Conservation (phyloP, 2,329 filamentous ascomycete genomes). For the Pyrenochaeta sp. region DNA sequence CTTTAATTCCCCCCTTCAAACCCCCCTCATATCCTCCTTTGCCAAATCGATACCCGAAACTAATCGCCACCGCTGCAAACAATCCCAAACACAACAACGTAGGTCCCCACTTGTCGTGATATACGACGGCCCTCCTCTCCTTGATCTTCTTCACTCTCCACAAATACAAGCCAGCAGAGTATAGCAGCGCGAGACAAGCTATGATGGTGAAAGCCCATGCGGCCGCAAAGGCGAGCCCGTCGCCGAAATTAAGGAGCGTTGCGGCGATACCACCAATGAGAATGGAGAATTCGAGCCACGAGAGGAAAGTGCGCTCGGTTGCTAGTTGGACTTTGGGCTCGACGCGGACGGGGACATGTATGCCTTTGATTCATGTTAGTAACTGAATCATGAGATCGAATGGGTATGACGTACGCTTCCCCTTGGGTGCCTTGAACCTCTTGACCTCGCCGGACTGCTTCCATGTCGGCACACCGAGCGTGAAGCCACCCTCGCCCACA, state of each 20-base stretch:
- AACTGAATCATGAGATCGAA: background rate
- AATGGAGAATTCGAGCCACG: conserved; percentile 97
- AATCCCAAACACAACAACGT: conserved; percentile 77
- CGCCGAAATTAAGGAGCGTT: conserved; percentile 53
- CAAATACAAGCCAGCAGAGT: conserved; percentile 84
- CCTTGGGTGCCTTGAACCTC: conserved; percentile 75
- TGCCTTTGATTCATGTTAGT: conserved; percentile 61
- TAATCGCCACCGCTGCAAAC: conserved; percentile 76
- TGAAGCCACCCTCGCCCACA: conserved; percentile 52
- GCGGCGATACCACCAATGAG: conserved; percentile 72
- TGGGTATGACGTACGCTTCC: conserved; percentile 63
- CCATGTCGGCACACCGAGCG: conserved; percentile 55
- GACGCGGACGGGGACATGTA: conserved; percentile 93
- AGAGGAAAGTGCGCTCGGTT: conserved; percentile 92
- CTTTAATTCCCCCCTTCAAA: conserved; percentile 46
- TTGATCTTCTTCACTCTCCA: conserved; percentile 89
- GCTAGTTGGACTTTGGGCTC: conserved; percentile 99
- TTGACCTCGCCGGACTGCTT: conserved; percentile 52
- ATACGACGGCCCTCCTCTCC: conserved; percentile 82
- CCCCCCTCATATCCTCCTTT: conserved; percentile 59
- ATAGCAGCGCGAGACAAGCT: conserved; percentile 79
- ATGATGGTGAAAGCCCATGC: conserved; percentile 83
- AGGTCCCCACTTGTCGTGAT: conserved; percentile 90
- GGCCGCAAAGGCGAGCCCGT: conserved; percentile 44
- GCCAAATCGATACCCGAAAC: conserved; percentile 80